A percentile compares a stretch with the other conserved stretches of the same genome.
These are phyloP conservation scores for Pinus taeda DNA, from an alignment of 75 land plant genomes.

Conservation along the genomic window DNA sequence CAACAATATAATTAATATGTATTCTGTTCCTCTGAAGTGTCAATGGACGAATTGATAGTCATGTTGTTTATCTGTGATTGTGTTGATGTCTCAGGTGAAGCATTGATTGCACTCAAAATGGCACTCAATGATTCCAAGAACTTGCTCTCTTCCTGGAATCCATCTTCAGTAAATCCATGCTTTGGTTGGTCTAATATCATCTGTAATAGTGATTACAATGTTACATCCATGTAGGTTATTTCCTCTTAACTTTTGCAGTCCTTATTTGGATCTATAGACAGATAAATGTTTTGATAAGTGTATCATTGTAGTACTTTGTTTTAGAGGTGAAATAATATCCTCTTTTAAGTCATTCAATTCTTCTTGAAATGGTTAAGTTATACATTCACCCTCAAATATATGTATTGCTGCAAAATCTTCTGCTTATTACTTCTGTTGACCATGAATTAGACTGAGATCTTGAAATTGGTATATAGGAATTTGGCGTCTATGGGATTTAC, in stretches of 20 bases:
- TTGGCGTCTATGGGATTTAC: conserved; percentile 47
- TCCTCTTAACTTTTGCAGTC: conserved; percentile 6
- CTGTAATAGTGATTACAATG: conserved; percentile 38
- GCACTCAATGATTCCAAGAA: conserved; percentile 31
- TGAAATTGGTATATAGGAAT: conserved; percentile 26
- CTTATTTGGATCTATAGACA: background rate
- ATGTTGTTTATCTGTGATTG: background rate
- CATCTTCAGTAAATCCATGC: conserved; percentile 61
- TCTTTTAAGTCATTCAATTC: too few species aligned
- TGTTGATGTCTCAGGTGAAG: conserved; percentile 26
- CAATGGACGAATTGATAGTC: background rate
- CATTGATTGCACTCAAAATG: conserved; percentile 17
- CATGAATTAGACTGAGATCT: background rate
- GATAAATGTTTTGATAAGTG: too few species aligned
- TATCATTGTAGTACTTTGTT: background rate
- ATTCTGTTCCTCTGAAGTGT: background rate
- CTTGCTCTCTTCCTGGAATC: conserved; percentile 30
- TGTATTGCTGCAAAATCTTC: background rate
- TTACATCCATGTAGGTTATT: conserved; percentile 45
- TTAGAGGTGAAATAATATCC: background rate
- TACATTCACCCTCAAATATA: too few species aligned
- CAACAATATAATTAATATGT: background rate
- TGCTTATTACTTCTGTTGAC: background rate
- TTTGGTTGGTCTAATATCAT: conserved; percentile 56
- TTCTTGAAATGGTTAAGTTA: too few species aligned